Base-by-base conservation (phyloP, 2,329 filamentous ascomycete genomes). In the Botrytis deweyae region DNA sequence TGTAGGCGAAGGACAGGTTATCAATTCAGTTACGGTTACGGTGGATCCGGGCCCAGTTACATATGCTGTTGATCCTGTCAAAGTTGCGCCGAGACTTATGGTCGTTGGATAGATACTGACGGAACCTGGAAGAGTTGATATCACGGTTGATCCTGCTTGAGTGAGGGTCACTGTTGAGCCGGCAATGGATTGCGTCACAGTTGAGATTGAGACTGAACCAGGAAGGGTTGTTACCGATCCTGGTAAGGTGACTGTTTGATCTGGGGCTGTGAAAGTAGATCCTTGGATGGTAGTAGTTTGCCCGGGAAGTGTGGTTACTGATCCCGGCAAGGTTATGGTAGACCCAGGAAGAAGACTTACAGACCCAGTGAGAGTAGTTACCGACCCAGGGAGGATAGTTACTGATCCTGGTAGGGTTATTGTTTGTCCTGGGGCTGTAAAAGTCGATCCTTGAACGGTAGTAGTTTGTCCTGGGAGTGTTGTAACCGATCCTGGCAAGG, bases 1-100 rank as follows among this genome's bases (percentile, higher is more conserved):
- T 18, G 79, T 76, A 12, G 79, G 79, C 20, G 76, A 75, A 25
- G 77, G 76, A 62, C 78, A 79, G 20, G 73, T 73, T 18, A 76
- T 33, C 14, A 72, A 38, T 7, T 76, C 75, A 1, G 76, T 75
- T 5, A 77, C 70, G 3, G 77, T 78, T 25, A 75, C 42, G 10
- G 75, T 77, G 25, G 73, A 58, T 18, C 72, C 73, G 10, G 77
- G 76, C 1, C 72, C 61, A 5, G 61, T 59, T 4, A 72, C 8
- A n/a, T 63, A 70, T 40, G 72, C 72, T 46, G 71, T 72, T 16
- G 71, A 72, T 46, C 63, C 71, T 18, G 9, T n/a, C 38, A 72
- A 36, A 7, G 61, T 73, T 52, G 44, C 72, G 9, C 72, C 72
- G 36, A 70, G 58, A 25, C 55, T 70, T 20, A 75, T 38, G 14